Percentiles rank a stretch among this genome's conserved stretches.
Conservation (phyloP, 768 basidiomycete genomes). For the Harrya chromipes region DNA sequence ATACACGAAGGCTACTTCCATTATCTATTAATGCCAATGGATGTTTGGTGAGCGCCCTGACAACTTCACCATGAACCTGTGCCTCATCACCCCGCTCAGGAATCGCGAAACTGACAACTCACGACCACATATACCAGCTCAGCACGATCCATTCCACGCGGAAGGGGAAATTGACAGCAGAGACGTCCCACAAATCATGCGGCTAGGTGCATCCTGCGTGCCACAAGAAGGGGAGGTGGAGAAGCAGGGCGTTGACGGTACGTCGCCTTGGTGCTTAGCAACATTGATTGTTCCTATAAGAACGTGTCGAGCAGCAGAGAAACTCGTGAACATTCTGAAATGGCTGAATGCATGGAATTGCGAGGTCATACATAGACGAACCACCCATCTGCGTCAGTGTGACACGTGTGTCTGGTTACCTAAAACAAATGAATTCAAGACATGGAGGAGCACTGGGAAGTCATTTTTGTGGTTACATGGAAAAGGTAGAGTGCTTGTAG, state of each 20-base stretch:
- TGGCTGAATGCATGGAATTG: slow-evolving; percentile 7
- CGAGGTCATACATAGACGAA: not conserved
- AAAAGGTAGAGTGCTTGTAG: slow-evolving; percentile 3
- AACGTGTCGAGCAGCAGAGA: not conserved
- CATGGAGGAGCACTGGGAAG: not conserved
- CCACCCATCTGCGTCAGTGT: not conserved
- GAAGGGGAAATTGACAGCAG: not conserved
- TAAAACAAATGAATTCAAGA: not conserved
- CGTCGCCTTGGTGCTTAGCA: not conserved
- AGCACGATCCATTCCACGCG: no score
- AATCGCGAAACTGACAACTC: not conserved
- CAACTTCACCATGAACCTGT: not conserved
- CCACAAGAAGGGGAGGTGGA: not conserved
- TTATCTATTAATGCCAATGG: slow-evolving; percentile 8
- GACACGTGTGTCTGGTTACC: slow-evolving; percentile 14
- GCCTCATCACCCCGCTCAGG: not conserved
- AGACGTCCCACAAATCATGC: no score
- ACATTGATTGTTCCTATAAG: not conserved
- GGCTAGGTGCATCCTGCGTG: not conserved
- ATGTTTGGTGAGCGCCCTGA: slow-evolving; percentile 8
- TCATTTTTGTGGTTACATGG: slow-evolving; percentile 15
- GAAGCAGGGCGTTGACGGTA: not conserved
- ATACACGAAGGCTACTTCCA: slow-evolving; percentile 6
- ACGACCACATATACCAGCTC: not conserved
- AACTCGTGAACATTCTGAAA: slow-evolving; percentile 1